phyloP scores from a whole-genome alignment of 805 yeast species.

The Candida alai region DNA sequence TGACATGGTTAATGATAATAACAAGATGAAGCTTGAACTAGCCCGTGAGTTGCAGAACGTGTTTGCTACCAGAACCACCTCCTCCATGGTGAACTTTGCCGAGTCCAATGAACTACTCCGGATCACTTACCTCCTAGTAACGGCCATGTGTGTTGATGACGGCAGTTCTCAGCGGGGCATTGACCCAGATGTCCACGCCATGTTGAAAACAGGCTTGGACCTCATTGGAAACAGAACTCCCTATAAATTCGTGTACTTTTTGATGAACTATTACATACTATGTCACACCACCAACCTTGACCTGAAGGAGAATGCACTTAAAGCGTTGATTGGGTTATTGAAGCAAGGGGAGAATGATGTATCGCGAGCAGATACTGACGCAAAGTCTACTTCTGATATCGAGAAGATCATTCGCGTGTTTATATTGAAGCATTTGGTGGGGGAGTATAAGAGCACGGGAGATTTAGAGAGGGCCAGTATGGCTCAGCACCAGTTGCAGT shows the following conservation, averaged over 20 bases:
- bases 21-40: conserved; percentile 12
- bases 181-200: background rate
- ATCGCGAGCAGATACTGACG: too few species aligned
- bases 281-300: conserved; percentile 2
- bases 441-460: conserved; percentile 13
- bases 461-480: conserved; percentile 18
- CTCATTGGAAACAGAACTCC: conserved; percentile 1
- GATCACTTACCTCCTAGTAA: conserved; percentile 13
- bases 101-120: conserved; percentile 12
- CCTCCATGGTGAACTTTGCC: conserved; percentile 17
- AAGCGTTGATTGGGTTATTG: background rate
- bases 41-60: conserved; percentile 14
- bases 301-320: background rate
- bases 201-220: background rate
- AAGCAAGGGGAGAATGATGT: too few species aligned
- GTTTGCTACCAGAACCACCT: conserved; percentile 12
- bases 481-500: conserved; percentile 18
- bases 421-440: conserved; percentile 15
- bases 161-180: background rate
- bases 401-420: conserved; percentile 19
- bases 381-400: conserved; percentile 13
- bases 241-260: conserved; percentile 2
- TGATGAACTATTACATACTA: conserved; percentile 1
- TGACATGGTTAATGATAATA: conserved; percentile 7
- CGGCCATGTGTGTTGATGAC: background rate